Evolutionary conservation across 1,139 yeast genomes (phyloP), one percentile per base, ranked within the genome.

Genomic region (Meyerozyma carpophila): DNA sequence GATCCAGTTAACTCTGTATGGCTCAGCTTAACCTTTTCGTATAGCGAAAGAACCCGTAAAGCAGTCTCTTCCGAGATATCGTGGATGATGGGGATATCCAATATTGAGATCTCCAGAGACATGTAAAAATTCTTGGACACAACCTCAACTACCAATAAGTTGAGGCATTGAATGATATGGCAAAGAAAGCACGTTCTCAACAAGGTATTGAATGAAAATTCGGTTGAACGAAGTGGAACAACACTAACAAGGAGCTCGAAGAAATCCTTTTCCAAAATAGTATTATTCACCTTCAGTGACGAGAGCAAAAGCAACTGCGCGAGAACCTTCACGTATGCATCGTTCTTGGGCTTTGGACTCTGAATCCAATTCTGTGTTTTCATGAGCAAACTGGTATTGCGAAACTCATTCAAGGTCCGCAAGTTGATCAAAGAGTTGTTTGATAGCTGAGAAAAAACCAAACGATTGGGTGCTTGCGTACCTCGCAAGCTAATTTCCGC

Each of bases 401-500:
- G 57, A 44, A 73, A 71, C 42, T 77, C 82, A 41, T 65, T 61
- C 43, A 79, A 65, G 0, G 79, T 74, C 46, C 95, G 66, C 51
- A 88, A 62, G 21, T 79, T 72, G 5, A 82, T 75, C 43, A 85
- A 57, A 0, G 77, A 58, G 47, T 84, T 84, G 47, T 79, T 74
- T 0, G 89, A 76, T 2, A 88, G 55, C 50, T 84, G 89, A 40
- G 70, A 69, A 3, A 81, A 63, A 0, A 86, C 59, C 16, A 82
- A 53, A 0, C 70, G 67, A 0, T 56, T 58, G 3, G 63, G 51
- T 8, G 75, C 61, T 4, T 65, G 49, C 2, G 63, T 57, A 0
- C 94, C 94, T 47, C 96, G 70, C 20, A 84, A 61, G 0, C 85
- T 68, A 10, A 86, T 81, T 55, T 88, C 96, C 11, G 76, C 59